These are phyloP conservation scores for Geotrichum histeridarum DNA, from an alignment of 1,139 yeast species.

Conservation along the genomic window DNA sequence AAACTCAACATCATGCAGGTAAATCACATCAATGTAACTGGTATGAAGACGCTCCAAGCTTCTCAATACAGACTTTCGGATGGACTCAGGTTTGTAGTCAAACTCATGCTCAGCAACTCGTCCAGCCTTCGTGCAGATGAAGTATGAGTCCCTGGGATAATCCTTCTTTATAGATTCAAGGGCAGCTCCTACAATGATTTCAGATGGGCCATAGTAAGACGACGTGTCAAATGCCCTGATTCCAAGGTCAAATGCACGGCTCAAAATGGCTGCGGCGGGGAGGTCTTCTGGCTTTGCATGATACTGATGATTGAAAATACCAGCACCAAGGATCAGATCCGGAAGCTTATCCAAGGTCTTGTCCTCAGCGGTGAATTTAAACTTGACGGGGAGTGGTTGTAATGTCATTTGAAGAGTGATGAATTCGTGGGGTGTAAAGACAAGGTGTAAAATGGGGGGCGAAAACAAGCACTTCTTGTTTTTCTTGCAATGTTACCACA, in stretches of 20 bases:
- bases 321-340: conserved; percentile 75
- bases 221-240: conserved; percentile 81
- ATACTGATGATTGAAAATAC: conserved; percentile 76
- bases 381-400: conserved; percentile 18
- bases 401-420: neutral
- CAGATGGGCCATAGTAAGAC: conserved; percentile 91
- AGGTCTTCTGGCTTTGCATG: conserved; percentile 57
- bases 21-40: conserved; percentile 67
- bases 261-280: conserved; percentile 54
- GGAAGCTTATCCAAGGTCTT: conserved; percentile 39
- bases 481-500: no score
- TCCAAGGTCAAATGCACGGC: conserved; percentile 60
- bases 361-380: conserved; percentile 8
- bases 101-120: conserved; percentile 62
- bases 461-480: no score
- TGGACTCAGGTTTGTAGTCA: conserved; percentile 61
- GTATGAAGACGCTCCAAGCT: conserved; percentile 64
- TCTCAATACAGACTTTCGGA: conserved; percentile 58
- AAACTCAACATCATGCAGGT: conserved; percentile 87
- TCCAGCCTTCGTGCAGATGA: conserved; percentile 83
- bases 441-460: neutral
- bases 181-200: conserved; percentile 64
- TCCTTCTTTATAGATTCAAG: conserved; percentile 43
- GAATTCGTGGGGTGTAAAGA: neutral
- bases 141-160: conserved; percentile 58